Evolutionary conservation across 148 eudicot genomes (phyloP).

Genomic region (Diospyros lotus): DNA sequence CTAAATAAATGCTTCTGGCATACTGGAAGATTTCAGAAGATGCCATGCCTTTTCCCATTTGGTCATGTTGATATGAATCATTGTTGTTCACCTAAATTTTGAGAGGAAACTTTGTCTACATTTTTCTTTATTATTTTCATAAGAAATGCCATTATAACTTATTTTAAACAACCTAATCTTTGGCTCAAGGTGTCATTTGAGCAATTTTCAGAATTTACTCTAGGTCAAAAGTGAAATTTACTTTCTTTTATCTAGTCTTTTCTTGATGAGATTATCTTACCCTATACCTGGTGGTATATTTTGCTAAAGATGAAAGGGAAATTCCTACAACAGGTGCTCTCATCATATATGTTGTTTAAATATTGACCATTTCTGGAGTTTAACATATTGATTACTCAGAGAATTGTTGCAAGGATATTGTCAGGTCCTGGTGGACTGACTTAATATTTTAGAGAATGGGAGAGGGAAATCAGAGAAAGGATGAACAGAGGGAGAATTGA

Average conservation of each 20-base stretch:
- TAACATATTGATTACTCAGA: background rate
- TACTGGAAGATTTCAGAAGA: background rate
- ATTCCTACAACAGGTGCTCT: background rate
- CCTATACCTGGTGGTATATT: background rate
- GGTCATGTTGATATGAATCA: background rate
- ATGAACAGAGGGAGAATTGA: no score
- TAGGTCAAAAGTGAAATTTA: background rate
- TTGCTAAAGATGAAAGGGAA: no score
- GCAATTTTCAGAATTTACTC: no score
- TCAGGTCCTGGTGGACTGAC: no score
- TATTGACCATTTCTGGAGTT: background rate
- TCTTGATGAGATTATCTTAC: background rate
- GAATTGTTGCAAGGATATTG: background rate
- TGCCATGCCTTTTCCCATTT: background rate
- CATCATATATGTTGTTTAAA: background rate
- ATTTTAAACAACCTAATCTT: background rate
- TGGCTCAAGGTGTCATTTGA: background rate
- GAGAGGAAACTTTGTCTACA: background rate
- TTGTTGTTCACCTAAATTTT: background rate
- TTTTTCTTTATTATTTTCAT: background rate
- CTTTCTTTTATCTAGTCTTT: background rate
- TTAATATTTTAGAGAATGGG: no score
- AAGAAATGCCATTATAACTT: no score
- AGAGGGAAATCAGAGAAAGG: no score
- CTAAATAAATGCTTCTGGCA: background rate